phyloP scores from a whole-genome alignment of 2,329 filamentous ascomycete genomes.

The Verticillium isaacii region DNA sequence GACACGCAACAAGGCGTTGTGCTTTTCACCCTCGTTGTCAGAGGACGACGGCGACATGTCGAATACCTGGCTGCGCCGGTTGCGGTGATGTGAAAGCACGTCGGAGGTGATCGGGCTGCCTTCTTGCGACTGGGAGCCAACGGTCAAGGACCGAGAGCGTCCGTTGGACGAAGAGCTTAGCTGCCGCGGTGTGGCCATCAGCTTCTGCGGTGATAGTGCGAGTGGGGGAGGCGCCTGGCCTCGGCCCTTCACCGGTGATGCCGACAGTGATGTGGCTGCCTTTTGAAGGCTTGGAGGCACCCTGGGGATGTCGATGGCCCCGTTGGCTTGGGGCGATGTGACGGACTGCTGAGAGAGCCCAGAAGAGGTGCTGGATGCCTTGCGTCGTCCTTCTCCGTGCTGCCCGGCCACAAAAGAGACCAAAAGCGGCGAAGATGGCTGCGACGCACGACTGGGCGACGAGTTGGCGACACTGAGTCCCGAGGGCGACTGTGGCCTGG shows the following conservation, averaged over 20 bases:
- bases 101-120: constrained; percentile 70
- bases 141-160: constrained; percentile 81
- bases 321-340: constrained; percentile 62
- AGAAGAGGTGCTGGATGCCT: constrained; percentile 87
- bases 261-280: constrained; percentile 41
- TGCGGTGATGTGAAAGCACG: constrained; percentile 71
- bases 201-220: constrained; percentile 60
- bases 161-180: constrained; percentile 56
- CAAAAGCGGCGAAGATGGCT: constrained; percentile 70
- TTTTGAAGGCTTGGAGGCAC: constrained; percentile 56
- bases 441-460: constrained; percentile 77
- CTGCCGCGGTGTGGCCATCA: constrained; percentile 55
- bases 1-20: constrained; percentile 84
- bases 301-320: constrained; percentile 68
- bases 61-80: constrained; percentile 89
- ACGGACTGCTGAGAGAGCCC: constrained; percentile 75
- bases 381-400: constrained; percentile 72
- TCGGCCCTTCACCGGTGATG: constrained; percentile 54
- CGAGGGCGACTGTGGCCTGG: constrained; percentile 82
- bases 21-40: constrained; percentile 91
- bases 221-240: constrained; percentile 43
- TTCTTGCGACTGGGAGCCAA: constrained; percentile 94
- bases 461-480: constrained; percentile 73
- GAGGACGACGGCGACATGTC: constrained; percentile 97
- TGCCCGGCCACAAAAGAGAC: constrained; percentile 90